Evolutionary conservation across 2,329 filamentous ascomycete genomes (phyloP).

Genomic region (Pseudocercospora pini-densiflorae): DNA sequence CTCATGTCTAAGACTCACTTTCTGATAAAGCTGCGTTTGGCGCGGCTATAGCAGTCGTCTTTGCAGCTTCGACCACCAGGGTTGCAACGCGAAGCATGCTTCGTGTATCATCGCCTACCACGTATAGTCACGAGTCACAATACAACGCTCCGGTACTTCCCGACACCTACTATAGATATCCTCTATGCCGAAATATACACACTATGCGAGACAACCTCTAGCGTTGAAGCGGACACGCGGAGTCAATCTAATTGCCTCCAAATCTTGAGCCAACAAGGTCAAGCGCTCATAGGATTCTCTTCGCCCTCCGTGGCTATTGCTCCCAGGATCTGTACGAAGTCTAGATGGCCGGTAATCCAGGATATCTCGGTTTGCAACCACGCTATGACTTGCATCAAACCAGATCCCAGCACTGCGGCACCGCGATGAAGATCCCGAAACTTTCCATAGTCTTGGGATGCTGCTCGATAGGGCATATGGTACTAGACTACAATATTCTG

Average conservation of each 20-base stretch:
- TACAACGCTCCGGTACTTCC: background rate
- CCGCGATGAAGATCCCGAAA: background rate
- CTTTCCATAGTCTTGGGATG: background rate
- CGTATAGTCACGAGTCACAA: background rate
- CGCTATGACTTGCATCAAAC: background rate
- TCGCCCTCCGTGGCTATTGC: background rate
- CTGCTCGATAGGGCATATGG: background rate
- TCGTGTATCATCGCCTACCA: background rate
- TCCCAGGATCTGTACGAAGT: background rate
- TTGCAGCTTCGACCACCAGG: background rate
- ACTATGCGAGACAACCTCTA: background rate
- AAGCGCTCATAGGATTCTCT: no score
- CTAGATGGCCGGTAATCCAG: background rate
- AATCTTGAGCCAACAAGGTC: background rate
- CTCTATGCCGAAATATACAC: background rate
- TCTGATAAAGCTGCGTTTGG: background rate
- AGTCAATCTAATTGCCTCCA: background rate
- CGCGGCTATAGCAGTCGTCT: background rate
- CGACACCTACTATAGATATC: background rate
- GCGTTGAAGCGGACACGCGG: background rate
- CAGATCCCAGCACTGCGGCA: background rate
- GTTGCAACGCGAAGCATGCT: background rate
- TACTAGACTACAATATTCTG: background rate
- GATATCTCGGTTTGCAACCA: background rate
- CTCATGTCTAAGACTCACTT: background rate